Evolutionary conservation across 495 filamentous ascomycete species (phyloP).

Genomic region (Daldinia grandis): DNA sequence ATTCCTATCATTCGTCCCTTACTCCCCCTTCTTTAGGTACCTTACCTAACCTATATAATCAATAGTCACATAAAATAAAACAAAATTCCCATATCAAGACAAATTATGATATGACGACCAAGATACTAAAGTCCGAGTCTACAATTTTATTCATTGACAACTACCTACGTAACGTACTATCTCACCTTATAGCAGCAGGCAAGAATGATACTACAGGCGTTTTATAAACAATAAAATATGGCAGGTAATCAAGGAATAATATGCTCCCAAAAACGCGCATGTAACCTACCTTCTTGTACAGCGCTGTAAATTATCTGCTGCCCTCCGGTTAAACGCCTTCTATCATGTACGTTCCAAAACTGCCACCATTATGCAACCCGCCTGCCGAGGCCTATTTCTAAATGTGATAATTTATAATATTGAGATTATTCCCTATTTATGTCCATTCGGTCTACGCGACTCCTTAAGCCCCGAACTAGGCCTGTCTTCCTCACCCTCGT

Average conservation of each 20-base stretch:
- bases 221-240: background rate
- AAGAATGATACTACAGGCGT: background rate
- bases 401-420: conserved; percentile 13
- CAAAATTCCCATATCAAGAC: too few species aligned
- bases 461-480: conserved; percentile 10
- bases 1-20: background rate
- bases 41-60: background rate
- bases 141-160: background rate
- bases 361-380: conserved; percentile 26
- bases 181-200: background rate
- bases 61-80: background rate
- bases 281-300: conserved; percentile 10
- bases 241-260: conserved; percentile 20
- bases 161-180: background rate
- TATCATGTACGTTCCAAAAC: conserved; percentile 27
- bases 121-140: too few species aligned
- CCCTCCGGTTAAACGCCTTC: conserved; percentile 17
- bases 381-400: conserved; percentile 12
- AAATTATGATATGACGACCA: too few species aligned
- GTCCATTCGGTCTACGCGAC: conserved; percentile 16
- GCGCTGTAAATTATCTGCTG: conserved; percentile 30
- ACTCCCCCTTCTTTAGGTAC: background rate
- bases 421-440: background rate
- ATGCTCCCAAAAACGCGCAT: conserved; percentile 19
- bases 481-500: conserved; percentile 19